A percentile compares a stretch with the other conserved stretches of the same genome.
Conservation (phyloP, 495 filamentous ascomycete species). For the Corynascus novoguineensis region DNA sequence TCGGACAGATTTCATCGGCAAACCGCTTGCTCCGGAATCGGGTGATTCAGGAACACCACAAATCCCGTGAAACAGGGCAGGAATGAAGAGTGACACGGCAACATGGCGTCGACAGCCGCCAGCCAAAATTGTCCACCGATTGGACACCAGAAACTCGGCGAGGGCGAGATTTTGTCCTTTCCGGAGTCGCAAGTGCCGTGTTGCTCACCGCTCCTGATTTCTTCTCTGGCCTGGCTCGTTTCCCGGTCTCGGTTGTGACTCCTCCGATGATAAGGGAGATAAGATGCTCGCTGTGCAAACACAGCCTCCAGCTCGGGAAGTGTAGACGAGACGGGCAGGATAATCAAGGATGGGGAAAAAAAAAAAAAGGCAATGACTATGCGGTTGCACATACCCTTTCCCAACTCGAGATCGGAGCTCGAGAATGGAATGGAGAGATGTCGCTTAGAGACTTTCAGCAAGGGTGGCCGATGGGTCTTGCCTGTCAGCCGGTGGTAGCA, state of each 20-base stretch:
- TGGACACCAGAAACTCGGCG: slow-evolving; percentile 9
- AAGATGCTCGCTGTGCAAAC: background rate
- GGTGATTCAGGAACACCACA: slow-evolving; percentile 18
- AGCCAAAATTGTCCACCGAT: slow-evolving; percentile 18
- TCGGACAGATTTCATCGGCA: slow-evolving; percentile 23
- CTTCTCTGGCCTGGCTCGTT: background rate
- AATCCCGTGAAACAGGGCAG: slow-evolving; percentile 22
- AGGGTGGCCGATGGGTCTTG: background rate
- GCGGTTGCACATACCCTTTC: slow-evolving; percentile 6
- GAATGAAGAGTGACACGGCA: slow-evolving; percentile 26
- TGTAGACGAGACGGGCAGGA: too few relatives aligned
- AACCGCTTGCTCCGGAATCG: slow-evolving; percentile 22
- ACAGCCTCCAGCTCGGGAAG: background rate
- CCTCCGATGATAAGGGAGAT: slow-evolving; percentile 13
- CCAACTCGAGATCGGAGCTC: background rate
- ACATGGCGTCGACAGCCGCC: slow-evolving; percentile 15
- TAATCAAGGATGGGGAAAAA: too few relatives aligned
- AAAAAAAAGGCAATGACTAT: background rate
- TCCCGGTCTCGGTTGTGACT: slow-evolving; percentile 1
- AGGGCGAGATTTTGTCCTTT: slow-evolving; percentile 18
- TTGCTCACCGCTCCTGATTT: slow-evolving; percentile 16
- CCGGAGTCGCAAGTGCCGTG: slow-evolving; percentile 23
- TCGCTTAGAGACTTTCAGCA: background rate
- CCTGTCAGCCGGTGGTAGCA: background rate
- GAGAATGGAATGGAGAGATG: background rate